Percentiles rank a stretch among this genome's conserved stretches.
Evolutionary conservation across 306 rosid species (phyloP).

Genomic region (Datisca glomerata): DNA sequence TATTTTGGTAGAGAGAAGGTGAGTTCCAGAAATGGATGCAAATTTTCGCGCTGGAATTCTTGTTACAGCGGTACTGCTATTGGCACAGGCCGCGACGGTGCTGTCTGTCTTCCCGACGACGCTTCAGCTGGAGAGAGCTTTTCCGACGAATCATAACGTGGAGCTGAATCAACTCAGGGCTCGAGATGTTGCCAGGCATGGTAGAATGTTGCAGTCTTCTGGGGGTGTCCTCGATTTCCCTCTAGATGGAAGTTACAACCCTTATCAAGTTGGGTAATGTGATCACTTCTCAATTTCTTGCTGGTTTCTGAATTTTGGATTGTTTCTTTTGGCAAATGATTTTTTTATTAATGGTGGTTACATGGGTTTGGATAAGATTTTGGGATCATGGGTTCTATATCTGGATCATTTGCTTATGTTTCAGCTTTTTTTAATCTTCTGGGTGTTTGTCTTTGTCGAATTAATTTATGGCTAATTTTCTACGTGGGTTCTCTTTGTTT

Average conservation of each 20-base stretch:
- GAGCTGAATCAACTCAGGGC: constrained; percentile 45
- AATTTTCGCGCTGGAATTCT: constrained; percentile 2
- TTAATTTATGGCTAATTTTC: too few relatives aligned
- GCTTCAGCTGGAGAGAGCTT: constrained; percentile 47
- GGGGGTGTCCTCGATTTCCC: constrained; percentile 39
- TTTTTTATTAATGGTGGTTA: too few relatives aligned
- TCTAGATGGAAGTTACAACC: constrained; percentile 49
- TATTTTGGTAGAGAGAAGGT: not conserved
- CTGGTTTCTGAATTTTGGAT: not conserved
- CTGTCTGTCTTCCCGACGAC: constrained; percentile 32
- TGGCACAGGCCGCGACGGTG: constrained; percentile 7
- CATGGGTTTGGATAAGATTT: too few relatives aligned
- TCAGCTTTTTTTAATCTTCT: too few relatives aligned
- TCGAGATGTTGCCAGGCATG: constrained; percentile 42
- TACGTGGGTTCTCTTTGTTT: too few relatives aligned
- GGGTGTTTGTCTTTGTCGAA: too few relatives aligned
- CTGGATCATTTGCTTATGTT: too few relatives aligned
- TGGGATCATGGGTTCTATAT: too few relatives aligned
- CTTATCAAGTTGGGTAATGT: constrained; percentile 55
- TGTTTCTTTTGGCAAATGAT: too few relatives aligned
- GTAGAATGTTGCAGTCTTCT: constrained; percentile 44
- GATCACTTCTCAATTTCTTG: too few relatives aligned
- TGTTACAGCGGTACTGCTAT: constrained; percentile 8
- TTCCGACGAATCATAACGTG: constrained; percentile 44
- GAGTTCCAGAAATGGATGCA: constrained; percentile 19